Evolutionary conservation across 2,329 filamentous ascomycete species (phyloP).

Genomic region (Aquanectria penicillioides): DNA sequence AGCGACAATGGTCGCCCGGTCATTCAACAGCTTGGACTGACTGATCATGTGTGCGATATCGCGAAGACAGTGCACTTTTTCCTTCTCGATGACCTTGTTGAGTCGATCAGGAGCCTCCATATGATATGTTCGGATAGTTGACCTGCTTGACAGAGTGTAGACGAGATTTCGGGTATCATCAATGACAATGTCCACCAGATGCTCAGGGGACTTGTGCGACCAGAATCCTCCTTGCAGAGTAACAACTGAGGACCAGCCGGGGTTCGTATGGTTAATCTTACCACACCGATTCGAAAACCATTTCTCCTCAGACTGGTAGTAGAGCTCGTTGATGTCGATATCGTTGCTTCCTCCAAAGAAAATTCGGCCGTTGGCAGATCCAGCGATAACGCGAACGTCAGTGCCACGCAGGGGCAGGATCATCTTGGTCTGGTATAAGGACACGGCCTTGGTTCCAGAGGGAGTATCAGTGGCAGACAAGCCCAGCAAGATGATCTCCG

Average conservation of each 20-base stretch:
- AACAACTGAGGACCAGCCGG: conserved; percentile 74
- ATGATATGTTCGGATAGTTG: conserved; percentile 91
- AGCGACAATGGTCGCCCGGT: conserved; percentile 78
- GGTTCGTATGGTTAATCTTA: conserved; percentile 88
- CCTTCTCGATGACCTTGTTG: conserved; percentile 73
- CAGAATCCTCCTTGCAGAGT: conserved; percentile 61
- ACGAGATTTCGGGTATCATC: conserved; percentile 90
- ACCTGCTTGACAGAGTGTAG: conserved; percentile 89
- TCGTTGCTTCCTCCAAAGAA: conserved; percentile 87
- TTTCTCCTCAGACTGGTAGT: conserved; percentile 95
- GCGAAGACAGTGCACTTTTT: conserved; percentile 67
- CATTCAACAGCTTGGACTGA: conserved; percentile 75
- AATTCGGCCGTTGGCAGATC: conserved; percentile 86
- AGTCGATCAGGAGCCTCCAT: conserved; percentile 75
- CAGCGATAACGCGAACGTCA: conserved; percentile 81
- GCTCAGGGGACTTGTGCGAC: conserved; percentile 65
- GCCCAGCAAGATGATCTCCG: conserved; percentile 88
- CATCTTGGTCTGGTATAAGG: conserved; percentile 91
- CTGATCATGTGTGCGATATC: conserved; percentile 90
- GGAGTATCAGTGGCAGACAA: conserved; percentile 75
- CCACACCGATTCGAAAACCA: conserved; percentile 93
- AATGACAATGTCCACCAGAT: conserved; percentile 81
- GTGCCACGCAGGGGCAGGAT: conserved; percentile 78
- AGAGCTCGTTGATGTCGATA: conserved; percentile 91
- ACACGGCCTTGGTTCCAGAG: conserved; percentile 76